Evolutionary conservation across 305 asterid species (phyloP).

Genomic region (Fraxinus albicans): DNA sequence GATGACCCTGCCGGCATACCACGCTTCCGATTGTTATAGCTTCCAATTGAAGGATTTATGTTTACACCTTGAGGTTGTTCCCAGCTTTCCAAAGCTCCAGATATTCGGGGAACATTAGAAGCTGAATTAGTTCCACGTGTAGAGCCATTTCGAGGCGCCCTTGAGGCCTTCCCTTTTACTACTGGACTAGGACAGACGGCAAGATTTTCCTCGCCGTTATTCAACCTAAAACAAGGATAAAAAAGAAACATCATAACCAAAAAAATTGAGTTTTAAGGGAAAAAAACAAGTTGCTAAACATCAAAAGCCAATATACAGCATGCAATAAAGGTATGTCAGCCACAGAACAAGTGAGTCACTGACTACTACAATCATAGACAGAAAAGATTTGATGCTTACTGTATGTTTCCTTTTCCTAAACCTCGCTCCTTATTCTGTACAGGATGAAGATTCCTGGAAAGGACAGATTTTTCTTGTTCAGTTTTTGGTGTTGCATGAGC

Average conservation of each 20-base stretch:
- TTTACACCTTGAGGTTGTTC: constrained; percentile 58
- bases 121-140: constrained; percentile 45
- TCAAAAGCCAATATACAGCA: background rate
- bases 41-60: constrained; percentile 54
- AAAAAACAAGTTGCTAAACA: background rate
- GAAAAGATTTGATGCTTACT: constrained; percentile 46
- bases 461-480: constrained; percentile 66
- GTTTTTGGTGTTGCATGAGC: constrained; percentile 58
- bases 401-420: constrained; percentile 68
- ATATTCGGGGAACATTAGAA: constrained; percentile 49
- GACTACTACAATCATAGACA: constrained; percentile 2
- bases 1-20: constrained; percentile 69
- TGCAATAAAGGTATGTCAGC: background rate
- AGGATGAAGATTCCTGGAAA: constrained; percentile 56
- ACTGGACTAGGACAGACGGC: constrained; percentile 48
- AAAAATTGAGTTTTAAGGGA: background rate
- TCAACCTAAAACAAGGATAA: constrained; percentile 56
- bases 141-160: constrained; percentile 79
- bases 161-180: constrained; percentile 87
- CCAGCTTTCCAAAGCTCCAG: constrained; percentile 84
- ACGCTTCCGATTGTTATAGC: constrained; percentile 78
- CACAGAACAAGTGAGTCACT: background rate
- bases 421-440: constrained; percentile 72
- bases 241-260: constrained; percentile 21
- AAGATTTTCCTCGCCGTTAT: constrained; percentile 67